Base-by-base conservation (phyloP, 1,284 basidiomycete species). In the Tremellales sp. region DNA sequence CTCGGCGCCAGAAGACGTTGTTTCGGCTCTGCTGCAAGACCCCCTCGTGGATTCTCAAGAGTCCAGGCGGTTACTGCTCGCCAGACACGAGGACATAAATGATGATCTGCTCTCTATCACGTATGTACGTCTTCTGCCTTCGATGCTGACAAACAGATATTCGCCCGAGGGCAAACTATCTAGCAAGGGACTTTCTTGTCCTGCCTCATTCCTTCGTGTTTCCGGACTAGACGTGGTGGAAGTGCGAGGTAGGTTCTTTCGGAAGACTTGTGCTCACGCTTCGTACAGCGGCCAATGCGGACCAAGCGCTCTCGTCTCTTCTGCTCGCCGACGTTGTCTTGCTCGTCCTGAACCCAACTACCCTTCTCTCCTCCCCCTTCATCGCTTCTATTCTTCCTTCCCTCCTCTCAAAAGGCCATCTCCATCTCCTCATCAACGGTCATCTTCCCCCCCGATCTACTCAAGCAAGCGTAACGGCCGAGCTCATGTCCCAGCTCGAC, bases 291-390 rank as follows among this genome's bases (percentile, higher is more conserved):
- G n/a, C 26, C 36, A 40, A 40, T 22, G 14, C 16, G 37, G 37
- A 40, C 1, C 13, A 26, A 24, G 32, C 36, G n/a, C 48, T 64
- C 7, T 50, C 52, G 1, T 31, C 52, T 14, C 45, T 68, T 3
- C 44, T 64, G 2, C 39, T 29, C 2, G 58, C 59, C 18, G 71
- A 73, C 43, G 48, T 64, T 4, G 41, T 53, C 10, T 40, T 70
- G 8, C n/a, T 73, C 22, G 60, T 72, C n/a, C 50, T 70, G 24
- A 68, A 70, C 48, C 71, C 64, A 14, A 60, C 68, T 37, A 61
- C 64, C 4, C 61, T 66, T 4, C 48, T 62, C 3, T 46, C 50
- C 1, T 51, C 56, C 8, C 60, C 54, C 7, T 40, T 43, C 18
- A 29, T 65, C 22, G 32, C 35, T 4, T 35, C 46, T 18, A 37